Percentiles rank a stretch among this genome's conserved stretches.
Evolutionary conservation across 129 eudicot genomes (phyloP).

Genomic region (Arctium minus): DNA sequence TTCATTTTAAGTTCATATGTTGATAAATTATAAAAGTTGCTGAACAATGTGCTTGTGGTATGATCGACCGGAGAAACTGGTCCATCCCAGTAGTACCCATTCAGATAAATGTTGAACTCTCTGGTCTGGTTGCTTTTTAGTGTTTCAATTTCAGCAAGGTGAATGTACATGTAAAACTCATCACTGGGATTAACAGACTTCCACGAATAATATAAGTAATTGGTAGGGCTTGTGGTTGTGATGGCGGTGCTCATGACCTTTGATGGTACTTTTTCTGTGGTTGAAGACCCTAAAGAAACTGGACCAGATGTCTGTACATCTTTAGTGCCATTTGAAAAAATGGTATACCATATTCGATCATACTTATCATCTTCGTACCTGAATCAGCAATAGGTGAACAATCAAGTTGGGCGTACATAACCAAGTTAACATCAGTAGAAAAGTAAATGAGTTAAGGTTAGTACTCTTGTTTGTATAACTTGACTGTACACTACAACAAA

Average conservation of each 20-base stretch:
- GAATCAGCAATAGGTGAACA: conserved; percentile 3
- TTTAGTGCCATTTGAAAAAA: neutral
- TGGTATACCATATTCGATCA: conserved; percentile 37
- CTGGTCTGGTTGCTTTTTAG: conserved; percentile 23
- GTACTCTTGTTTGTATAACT: neutral
- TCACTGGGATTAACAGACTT: neutral
- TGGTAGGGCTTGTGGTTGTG: neutral
- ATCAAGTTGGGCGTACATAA: neutral
- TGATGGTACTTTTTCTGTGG: conserved; percentile 14
- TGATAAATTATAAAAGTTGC: neutral
- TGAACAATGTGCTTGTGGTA: neutral
- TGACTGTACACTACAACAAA: neutral
- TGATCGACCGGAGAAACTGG: conserved; percentile 21
- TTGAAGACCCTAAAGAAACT: neutral
- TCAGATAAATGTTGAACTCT: conserved; percentile 37
- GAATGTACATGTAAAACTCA: conserved; percentile 15
- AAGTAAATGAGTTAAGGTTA: neutral
- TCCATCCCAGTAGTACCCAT: neutral
- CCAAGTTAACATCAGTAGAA: neutral
- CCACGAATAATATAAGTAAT: neutral
- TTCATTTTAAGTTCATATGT: neutral
- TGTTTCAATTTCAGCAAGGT: conserved; percentile 42
- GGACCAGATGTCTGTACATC: conserved; percentile 8
- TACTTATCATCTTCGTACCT: conserved; percentile 46
- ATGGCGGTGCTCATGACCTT: conserved; percentile 26